Evolutionary conservation across 169 alveolate genomes (phyloP).

Genomic region (Cryptosporidium ubiquitum): DNA sequence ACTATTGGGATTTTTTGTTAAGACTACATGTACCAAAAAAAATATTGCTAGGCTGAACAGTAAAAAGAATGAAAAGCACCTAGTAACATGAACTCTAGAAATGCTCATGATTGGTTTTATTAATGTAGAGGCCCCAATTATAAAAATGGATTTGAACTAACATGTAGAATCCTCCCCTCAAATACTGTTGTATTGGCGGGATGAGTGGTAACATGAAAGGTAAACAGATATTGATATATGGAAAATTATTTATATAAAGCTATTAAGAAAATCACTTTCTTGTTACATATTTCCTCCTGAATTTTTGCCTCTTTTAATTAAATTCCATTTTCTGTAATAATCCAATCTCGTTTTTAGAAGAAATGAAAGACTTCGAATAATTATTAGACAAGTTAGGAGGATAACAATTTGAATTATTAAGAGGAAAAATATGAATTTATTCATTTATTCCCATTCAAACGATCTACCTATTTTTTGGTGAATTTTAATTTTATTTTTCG

Average conservation of each 20-base stretch:
- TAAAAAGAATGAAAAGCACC: background rate
- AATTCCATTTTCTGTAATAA: constrained; percentile 2
- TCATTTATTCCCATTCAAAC: background rate
- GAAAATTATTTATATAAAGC: no score
- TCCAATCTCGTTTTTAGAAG: constrained; percentile 46
- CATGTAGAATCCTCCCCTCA: background rate
- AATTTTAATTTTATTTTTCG: background rate
- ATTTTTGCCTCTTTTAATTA: background rate
- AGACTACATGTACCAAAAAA: background rate
- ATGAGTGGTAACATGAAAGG: background rate
- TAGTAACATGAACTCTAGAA: background rate
- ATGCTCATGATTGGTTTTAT: background rate
- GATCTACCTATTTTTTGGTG: background rate
- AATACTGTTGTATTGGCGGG: background rate
- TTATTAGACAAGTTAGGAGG: background rate
- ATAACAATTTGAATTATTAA: background rate
- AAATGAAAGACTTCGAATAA: constrained; percentile 9
- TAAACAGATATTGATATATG: background rate
- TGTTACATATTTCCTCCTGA: background rate
- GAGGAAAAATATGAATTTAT: background rate
- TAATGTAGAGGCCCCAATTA: background rate
- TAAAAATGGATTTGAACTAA: background rate
- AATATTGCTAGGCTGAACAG: background rate
- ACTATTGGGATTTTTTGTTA: background rate
- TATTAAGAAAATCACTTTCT: no score